These are phyloP conservation scores for Croton setiger DNA, from an alignment of 441 rosid genomes.

Conservation along the genomic window DNA sequence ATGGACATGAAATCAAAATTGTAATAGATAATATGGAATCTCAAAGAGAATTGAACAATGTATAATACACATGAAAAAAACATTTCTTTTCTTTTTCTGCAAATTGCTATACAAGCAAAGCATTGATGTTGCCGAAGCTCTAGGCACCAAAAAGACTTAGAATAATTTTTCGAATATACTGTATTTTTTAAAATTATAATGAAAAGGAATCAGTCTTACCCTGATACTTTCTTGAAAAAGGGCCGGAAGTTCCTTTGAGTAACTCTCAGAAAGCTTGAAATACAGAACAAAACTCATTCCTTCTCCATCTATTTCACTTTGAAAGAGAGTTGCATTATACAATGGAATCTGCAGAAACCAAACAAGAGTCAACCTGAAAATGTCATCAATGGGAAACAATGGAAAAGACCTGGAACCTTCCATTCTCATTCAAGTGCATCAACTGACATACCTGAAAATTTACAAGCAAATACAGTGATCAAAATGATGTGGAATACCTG, in stretches of 20 bases:
- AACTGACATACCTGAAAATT: not conserved
- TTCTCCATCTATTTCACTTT: slow-evolving; percentile 81
- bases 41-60: not conserved
- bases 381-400: not conserved
- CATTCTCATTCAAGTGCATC: not conserved
- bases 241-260: slow-evolving; percentile 55
- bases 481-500: slow-evolving; percentile 50
- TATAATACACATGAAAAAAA: not conserved
- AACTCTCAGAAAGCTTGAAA: slow-evolving; percentile 76
- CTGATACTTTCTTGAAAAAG: slow-evolving; percentile 70
- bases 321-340: slow-evolving; percentile 69
- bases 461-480: not conserved
- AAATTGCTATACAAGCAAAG: not conserved
- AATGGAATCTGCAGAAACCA: slow-evolving; percentile 57
- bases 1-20: slow-evolving; percentile 1
- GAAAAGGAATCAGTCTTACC: slow-evolving; percentile 37
- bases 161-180: not conserved
- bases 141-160: not conserved
- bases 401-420: not conserved
- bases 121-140: not conserved
- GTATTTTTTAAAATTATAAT: not conserved
- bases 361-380: slow-evolving; percentile 12
- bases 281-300: slow-evolving; percentile 78
- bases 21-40: not conserved
- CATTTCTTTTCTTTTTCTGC: not conserved